Conservation (phyloP, 2,329 filamentous ascomycete species). For the Colletotrichum lentis region DNA sequence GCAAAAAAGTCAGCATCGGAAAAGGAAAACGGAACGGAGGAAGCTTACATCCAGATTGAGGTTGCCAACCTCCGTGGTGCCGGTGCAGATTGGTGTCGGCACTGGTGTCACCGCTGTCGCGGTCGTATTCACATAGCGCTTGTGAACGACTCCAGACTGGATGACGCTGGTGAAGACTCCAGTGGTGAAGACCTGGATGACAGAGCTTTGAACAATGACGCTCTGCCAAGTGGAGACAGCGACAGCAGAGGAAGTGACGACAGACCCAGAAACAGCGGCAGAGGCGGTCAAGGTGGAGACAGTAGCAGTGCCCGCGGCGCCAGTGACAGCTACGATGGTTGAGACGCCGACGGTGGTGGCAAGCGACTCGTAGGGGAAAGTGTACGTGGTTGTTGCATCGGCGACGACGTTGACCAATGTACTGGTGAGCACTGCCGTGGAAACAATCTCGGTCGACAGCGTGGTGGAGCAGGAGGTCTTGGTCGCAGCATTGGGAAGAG, state of each 20-base stretch:
- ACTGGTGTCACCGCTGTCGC: constrained; percentile 27
- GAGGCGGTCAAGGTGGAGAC: constrained; percentile 12
- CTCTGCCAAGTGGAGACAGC: constrained; percentile 44
- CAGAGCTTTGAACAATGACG: constrained; percentile 24
- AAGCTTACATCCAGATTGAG: constrained; percentile 50
- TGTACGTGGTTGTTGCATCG: constrained; percentile 52
- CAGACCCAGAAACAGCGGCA: neutral
- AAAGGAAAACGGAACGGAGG: constrained; percentile 34
- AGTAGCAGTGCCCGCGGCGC: constrained; percentile 34
- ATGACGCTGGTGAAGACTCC: constrained; percentile 11
- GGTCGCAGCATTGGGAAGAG: constrained; percentile 5
- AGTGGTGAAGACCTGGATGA: constrained; percentile 15
- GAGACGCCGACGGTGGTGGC: constrained; percentile 27
- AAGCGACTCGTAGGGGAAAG: constrained; percentile 39
- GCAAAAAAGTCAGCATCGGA: neutral
- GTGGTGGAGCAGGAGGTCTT: constrained; percentile 23
- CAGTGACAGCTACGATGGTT: constrained; percentile 43
- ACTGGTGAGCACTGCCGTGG: constrained; percentile 45
- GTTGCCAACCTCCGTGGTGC: constrained; percentile 47
- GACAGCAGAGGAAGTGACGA: constrained; percentile 24
- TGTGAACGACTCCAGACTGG: constrained; percentile 12
- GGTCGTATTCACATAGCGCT: constrained; percentile 19
- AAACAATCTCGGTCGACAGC: neutral
- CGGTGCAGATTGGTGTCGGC: constrained; percentile 36
- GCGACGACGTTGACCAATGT: constrained; percentile 53